phyloP scores from a whole-genome alignment of 148 eudicot species.

The Camellia lanceoleosa region DNA sequence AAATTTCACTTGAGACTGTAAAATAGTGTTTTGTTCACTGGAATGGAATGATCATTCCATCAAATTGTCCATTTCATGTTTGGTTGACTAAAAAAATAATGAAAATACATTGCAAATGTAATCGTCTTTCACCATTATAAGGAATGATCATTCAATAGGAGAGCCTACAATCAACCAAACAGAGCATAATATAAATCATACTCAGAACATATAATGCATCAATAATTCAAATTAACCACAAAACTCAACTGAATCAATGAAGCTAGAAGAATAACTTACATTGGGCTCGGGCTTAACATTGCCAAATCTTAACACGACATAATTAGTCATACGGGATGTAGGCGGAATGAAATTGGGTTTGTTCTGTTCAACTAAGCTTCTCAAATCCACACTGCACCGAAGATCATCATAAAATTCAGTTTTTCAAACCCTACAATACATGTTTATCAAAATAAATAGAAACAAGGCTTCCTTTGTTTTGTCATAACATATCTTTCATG shows the following conservation, averaged over 20 bases:
- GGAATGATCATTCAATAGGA: no score
- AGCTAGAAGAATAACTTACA: constrained; percentile 41
- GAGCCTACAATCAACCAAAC: no score
- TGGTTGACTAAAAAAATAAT: no score
- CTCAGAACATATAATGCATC: not conserved
- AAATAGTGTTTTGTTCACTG: no score
- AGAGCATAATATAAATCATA: not conserved
- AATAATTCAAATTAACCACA: not conserved
- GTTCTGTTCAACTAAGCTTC: constrained; percentile 71
- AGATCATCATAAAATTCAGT: not conserved
- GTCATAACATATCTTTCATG: no score
- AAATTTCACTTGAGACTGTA: not conserved
- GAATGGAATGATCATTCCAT: no score
- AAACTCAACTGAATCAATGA: not conserved
- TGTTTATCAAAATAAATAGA: not conserved
- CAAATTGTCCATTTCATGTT: no score
- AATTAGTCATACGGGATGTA: constrained; percentile 85
- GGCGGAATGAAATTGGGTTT: constrained; percentile 69
- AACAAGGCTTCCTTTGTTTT: not conserved
- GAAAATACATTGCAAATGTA: no score
- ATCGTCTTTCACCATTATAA: no score
- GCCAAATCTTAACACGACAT: constrained; percentile 75
- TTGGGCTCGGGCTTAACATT: constrained; percentile 45
- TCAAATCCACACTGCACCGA: constrained; percentile 80
- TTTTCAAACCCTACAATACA: not conserved